Base-by-base conservation (phyloP, 2,329 filamentous ascomycete genomes). In the Malbranchea zuffiana region DNA sequence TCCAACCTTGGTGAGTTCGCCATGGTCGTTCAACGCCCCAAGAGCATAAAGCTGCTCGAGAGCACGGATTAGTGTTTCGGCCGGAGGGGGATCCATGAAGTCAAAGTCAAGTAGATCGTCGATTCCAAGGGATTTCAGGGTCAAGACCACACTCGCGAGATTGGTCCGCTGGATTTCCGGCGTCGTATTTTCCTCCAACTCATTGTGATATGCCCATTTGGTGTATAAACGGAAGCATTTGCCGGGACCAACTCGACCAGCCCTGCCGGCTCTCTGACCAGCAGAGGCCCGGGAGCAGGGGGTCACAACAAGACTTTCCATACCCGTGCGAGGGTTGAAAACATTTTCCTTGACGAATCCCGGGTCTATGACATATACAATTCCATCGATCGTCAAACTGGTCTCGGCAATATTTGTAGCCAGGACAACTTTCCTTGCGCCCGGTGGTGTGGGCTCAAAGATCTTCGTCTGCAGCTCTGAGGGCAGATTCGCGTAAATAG, bases 321-420 rank as follows among this genome's bases (percentile, higher is more conserved):
- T 93, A 38, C 87, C 87, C 0, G 84, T 93, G 1, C 81, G 76
- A 0, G 87, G 81, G 44, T 94, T 93, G 63, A 88, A 96, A 1
- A 87, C 74, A 48, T 94, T 94, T 54, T 96, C 85, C 58, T 98
- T 98, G 44, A 90, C 85, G 46, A 92, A 93, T 1, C 90, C 90
- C 0, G 83, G 83, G 49, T 98, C 90, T 42, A 96, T 93, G 23
- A 96, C 90, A 55, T 92, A 95, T 6, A 88, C 82, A 42, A 96
- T 93, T 11, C 87, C 88, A 55, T 96, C 87, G 40, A 98, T 94
- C 0, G 90, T 98, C 52, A 98, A 64, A 66, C 78, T 86, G 0
- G 90, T 98, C 59, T 98, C 90, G 2, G 90, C 90, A 57, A 98
- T 96, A 54, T 98, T 98, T 2, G 90, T 96, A 0, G 88, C 86